Base-by-base conservation (phyloP, 257 asterid species). In the Nicotiana benthamiana region DNA sequence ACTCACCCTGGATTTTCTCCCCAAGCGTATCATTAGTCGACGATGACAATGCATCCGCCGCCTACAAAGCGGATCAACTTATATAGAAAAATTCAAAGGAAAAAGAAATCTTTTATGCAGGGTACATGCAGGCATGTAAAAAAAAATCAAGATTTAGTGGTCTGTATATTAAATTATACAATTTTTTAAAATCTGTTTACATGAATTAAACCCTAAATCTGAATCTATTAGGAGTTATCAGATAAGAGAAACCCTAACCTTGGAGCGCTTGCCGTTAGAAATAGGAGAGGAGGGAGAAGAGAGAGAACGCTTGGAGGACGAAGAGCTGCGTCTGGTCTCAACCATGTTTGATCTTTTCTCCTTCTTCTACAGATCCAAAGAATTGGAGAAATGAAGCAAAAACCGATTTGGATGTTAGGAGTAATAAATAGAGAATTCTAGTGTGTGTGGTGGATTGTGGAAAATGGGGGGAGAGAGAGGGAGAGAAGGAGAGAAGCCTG, bases 301-400 rank as follows among this genome's bases (percentile, higher is more conserved):
- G 8, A 88, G 85, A 10, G 94, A 84, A 22, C 97, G 95, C 85
- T 95, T 95, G 9, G 99, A 89, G 28, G 97, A 83, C 80, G 97
- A 90, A 72, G 98, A 89, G 75, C 97, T 87, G 43, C 98, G 89
- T 80, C 98, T 88, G 74, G 97, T 95, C 80, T 92, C 82, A 24
- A 79, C 82, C 82, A 79, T 79, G 82, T 56, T 75, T 22, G 6
- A 4, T 3, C 2, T 52, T 74, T 54, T 36, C 53, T 17, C 34
- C 56, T 72, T 72, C 46, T 79, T 61, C 61, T 13, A 40, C 70
- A 48, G 82, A 62, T 79, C 75, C 75, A 40, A 77, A 43, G 53
- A 77, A 56, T 57, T 63, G 59, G 70, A 77, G 66, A 43, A 57
- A 36, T 10, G 52, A 54, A 77, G 30, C 65, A 52, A 52, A 75